phyloP scores from a whole-genome alignment of 1,284 basidiomycete species.

The Peniophora sp. region DNA sequence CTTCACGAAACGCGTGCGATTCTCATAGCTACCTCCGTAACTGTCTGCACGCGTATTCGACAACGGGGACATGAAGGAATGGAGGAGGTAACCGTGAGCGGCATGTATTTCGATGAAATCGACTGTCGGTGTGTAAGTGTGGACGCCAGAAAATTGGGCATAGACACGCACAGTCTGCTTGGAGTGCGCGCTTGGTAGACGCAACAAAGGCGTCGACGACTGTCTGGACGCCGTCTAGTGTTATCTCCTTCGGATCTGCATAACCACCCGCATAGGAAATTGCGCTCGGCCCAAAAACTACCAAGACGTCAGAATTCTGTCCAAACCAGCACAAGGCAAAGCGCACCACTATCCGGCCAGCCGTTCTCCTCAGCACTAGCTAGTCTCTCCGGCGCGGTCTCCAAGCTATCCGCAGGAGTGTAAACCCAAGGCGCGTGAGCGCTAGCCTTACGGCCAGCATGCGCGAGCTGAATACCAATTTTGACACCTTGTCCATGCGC shows the following conservation, averaged over 20 bases:
- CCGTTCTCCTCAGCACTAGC: conserved; percentile 49
- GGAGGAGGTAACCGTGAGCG: conserved; percentile 62
- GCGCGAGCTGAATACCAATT: conserved; percentile 76
- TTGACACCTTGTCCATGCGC: conserved; percentile 64
- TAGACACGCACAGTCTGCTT: conserved; percentile 50
- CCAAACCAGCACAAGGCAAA: too few species aligned
- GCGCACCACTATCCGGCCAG: conserved; percentile 56
- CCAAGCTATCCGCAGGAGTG: conserved; percentile 19
- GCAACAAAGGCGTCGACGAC: conserved; percentile 62
- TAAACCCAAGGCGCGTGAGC: conserved; percentile 51
- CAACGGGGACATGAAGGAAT: conserved; percentile 61
- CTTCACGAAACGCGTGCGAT: conserved; percentile 63
- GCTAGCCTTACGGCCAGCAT: conserved; percentile 73
- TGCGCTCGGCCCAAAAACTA: conserved; percentile 40
- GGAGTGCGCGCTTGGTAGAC: conserved; percentile 54
- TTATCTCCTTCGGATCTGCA: conserved; percentile 45
- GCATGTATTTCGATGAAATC: conserved; percentile 81
- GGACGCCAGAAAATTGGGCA: conserved; percentile 2
- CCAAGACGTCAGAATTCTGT: not conserved
- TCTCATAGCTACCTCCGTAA: conserved; percentile 72
- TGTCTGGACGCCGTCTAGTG: conserved; percentile 45
- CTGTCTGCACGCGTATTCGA: conserved; percentile 64
- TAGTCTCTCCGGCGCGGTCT: conserved; percentile 13
- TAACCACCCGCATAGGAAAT: conserved; percentile 43
- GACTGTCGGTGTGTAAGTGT: conserved; percentile 30